A percentile compares a stretch with the other conserved stretches of the same genome.
Evolutionary conservation across 2,329 filamentous ascomycete genomes (phyloP).

Genomic region (Curvularia sp.): DNA sequence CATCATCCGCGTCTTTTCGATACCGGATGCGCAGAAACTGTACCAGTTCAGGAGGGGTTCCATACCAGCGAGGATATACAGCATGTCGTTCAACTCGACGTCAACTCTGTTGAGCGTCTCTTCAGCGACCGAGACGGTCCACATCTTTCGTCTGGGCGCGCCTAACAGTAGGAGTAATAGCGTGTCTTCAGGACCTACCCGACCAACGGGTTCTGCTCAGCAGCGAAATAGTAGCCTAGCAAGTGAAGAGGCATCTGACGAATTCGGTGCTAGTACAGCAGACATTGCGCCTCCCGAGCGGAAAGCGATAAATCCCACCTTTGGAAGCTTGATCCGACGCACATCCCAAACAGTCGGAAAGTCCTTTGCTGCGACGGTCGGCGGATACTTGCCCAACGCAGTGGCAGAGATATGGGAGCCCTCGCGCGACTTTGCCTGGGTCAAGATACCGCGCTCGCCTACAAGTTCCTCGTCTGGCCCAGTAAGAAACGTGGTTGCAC

Average conservation of each 20-base stretch:
- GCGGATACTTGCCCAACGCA: conserved; percentile 89
- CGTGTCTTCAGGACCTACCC: conserved; percentile 36
- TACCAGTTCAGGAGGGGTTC: conserved; percentile 96
- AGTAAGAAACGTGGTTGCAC: conserved; percentile 90
- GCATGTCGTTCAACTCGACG: conserved; percentile 97
- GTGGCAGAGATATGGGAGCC: conserved; percentile 99
- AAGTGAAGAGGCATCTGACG: conserved; percentile 50
- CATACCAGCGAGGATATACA: conserved; percentile 94
- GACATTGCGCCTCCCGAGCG: conserved; percentile 43
- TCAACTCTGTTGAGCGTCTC: conserved; percentile 94
- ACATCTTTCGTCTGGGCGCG: conserved; percentile 81
- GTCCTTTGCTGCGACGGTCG: conserved; percentile 85
- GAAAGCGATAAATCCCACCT: conserved; percentile 69
- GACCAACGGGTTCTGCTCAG: conserved; percentile 36
- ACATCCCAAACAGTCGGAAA: conserved; percentile 94
- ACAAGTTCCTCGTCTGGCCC: conserved; percentile 57
- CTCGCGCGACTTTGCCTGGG: conserved; percentile 91
- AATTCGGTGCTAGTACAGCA: conserved; percentile 52
- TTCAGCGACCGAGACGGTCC: conserved; percentile 93
- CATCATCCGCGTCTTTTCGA: conserved; percentile 93
- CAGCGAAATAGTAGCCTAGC: conserved; percentile 55
- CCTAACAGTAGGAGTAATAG: conserved; percentile 48
- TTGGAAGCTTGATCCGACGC: conserved; percentile 89
- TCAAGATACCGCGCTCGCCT: conserved; percentile 78
- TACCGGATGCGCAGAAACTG: conserved; percentile 88